Evolutionary conservation across 345 rosid genomes (phyloP).

Genomic region (Abelmoschus esculentus): DNA sequence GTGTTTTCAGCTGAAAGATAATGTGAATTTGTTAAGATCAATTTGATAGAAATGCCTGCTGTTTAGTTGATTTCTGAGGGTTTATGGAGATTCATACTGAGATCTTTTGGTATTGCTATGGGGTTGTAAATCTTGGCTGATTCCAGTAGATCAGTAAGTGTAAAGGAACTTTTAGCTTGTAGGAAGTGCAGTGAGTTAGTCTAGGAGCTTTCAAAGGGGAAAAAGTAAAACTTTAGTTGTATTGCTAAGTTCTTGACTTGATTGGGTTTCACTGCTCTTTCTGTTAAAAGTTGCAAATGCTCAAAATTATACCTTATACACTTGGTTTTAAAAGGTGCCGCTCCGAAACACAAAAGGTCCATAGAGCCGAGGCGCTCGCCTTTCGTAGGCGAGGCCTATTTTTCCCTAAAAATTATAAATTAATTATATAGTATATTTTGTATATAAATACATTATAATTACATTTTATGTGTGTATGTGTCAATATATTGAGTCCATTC

Average conservation of each 20-base stretch:
- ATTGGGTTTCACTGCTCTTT: background rate
- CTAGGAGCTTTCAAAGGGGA: background rate
- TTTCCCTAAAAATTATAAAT: no score
- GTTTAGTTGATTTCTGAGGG: background rate
- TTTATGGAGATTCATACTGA: background rate
- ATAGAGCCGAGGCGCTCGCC: no score
- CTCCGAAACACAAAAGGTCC: no score
- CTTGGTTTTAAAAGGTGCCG: no score
- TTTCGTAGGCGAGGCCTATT: no score
- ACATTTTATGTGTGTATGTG: background rate
- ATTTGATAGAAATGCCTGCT: background rate
- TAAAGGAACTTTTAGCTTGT: background rate
- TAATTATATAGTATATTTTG: no score
- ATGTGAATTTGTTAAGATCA: background rate
- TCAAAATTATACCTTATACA: background rate
- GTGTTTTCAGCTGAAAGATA: constrained; percentile 5
- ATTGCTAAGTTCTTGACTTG: constrained; percentile 1
- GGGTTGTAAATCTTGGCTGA: constrained; percentile 9
- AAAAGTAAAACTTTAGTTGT: background rate
- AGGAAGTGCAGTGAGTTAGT: background rate
- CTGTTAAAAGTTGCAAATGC: background rate
- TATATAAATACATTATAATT: no score
- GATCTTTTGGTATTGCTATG: background rate
- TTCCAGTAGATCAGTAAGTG: background rate
- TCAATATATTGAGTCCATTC: background rate